A percentile compares a stretch with the other conserved stretches of the same genome.
phyloP scores from a whole-genome alignment of 2,329 filamentous ascomycete genomes.

The Talaromyces sp. region DNA sequence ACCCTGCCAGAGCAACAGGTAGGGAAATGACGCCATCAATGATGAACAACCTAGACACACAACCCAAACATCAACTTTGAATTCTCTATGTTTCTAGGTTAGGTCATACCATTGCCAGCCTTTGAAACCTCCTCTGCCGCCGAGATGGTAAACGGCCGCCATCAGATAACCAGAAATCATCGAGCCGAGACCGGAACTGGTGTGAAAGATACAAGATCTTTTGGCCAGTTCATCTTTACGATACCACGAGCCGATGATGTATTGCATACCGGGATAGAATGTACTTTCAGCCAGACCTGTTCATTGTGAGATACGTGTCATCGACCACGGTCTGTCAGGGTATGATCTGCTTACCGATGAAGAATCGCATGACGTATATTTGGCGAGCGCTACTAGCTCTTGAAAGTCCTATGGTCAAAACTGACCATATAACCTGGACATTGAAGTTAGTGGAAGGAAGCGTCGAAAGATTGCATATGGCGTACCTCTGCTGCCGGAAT shows the following conservation, averaged over 20 bases:
- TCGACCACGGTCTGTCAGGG: background rate
- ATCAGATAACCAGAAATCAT: conserved; percentile 51
- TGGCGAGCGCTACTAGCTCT: conserved; percentile 39
- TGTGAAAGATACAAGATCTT: conserved; percentile 50
- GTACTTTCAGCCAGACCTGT: conserved; percentile 29
- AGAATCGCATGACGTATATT: conserved; percentile 46
- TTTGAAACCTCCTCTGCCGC: conserved; percentile 43
- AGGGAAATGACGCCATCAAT: conserved; percentile 52
- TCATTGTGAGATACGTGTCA: background rate
- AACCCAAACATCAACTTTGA: background rate
- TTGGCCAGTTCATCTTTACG: conserved; percentile 49
- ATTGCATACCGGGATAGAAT: conserved; percentile 51
- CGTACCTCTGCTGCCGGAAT: conserved; percentile 45
- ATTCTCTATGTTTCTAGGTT: background rate
- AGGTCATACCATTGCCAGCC: conserved; percentile 49
- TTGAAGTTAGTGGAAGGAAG: background rate
- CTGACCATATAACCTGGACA: conserved; percentile 42
- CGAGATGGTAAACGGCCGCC: conserved; percentile 49
- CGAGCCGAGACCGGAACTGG: conserved; percentile 40
- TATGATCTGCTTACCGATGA: conserved; percentile 35
- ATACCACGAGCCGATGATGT: conserved; percentile 51
- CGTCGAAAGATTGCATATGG: conserved; percentile 13
- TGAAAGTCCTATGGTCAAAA: conserved; percentile 45
- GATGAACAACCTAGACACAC: conserved; percentile 44
- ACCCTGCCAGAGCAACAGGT: conserved; percentile 46